phyloP scores from a whole-genome alignment of 768 basidiomycete species.

The Rubroboletus pulcherrimus region DNA sequence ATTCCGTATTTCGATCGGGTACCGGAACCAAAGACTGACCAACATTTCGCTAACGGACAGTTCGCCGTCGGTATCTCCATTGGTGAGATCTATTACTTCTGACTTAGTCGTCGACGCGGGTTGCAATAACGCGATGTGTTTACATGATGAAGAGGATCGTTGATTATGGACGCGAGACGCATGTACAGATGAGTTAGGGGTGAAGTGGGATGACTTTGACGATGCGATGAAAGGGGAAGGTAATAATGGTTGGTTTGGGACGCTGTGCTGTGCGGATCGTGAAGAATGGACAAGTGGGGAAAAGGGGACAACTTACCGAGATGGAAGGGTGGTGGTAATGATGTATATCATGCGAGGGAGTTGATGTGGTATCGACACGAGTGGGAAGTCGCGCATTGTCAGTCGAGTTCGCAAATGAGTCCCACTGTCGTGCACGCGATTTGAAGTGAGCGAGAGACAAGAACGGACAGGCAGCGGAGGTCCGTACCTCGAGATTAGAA shows the following conservation, averaged over 20 bases:
- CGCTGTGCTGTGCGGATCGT: constrained; percentile 8
- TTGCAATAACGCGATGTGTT: not conserved
- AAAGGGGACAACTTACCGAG: constrained; percentile 13
- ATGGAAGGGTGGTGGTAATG: constrained; percentile 5
- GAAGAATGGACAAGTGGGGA: not conserved
- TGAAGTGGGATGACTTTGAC: constrained; percentile 1
- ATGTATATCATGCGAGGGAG: not conserved
- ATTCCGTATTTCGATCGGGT: constrained; percentile 1
- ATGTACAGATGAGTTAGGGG: constrained; percentile 6
- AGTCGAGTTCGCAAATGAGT: not conserved
- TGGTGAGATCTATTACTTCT: constrained; percentile 22
- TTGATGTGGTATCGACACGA: constrained; percentile 12
- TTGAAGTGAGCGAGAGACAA: constrained; percentile 3
- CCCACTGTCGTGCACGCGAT: constrained; percentile 9
- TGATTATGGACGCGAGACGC: constrained; percentile 1
- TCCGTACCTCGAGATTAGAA: constrained; percentile 12
- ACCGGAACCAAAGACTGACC: constrained; percentile 16
- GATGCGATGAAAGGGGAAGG: not conserved
- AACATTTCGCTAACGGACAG: not conserved
- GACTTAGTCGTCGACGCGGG: not conserved
- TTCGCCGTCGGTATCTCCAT: constrained; percentile 24
- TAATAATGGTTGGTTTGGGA: not conserved
- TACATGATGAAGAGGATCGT: not conserved
- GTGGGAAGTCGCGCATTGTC: constrained; percentile 1
- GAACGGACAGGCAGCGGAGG: not conserved